phyloP scores from a whole-genome alignment of 768 basidiomycete species.

The Leccinum arenicola region DNA sequence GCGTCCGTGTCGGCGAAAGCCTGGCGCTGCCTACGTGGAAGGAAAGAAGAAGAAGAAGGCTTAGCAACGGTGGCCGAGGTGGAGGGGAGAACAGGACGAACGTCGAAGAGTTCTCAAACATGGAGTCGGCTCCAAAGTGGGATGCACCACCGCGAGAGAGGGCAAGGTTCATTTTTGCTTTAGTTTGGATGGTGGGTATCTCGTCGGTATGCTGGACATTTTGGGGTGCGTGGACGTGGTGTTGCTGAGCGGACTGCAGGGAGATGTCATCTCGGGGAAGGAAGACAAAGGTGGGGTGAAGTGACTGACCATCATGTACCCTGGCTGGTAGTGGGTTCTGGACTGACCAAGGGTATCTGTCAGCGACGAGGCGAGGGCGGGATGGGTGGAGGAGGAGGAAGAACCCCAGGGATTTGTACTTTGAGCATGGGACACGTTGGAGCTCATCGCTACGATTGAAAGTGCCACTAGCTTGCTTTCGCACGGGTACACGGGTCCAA shows the following conservation, averaged over 20 bases:
- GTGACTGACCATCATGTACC: conserved; percentile 69
- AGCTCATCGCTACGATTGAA: conserved; percentile 21
- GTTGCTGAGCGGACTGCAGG: conserved; percentile 60
- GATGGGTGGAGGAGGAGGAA: conserved; percentile 39
- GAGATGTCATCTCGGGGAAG: background rate
- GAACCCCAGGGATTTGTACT: conserved; percentile 53
- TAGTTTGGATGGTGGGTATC: conserved; percentile 71
- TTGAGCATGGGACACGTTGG: conserved; percentile 38
- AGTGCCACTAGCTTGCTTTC: conserved; percentile 1
- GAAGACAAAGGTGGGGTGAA: background rate
- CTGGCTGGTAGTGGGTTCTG: conserved; percentile 74
- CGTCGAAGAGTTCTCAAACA: conserved; percentile 66
- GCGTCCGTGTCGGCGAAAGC: conserved; percentile 74
- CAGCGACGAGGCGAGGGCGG: conserved; percentile 49
- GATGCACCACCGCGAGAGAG: conserved; percentile 60
- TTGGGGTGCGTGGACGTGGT: conserved; percentile 52
- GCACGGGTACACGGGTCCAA: background rate
- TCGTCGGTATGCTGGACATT: conserved; percentile 68
- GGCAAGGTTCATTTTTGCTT: conserved; percentile 75
- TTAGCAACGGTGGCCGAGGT: no score
- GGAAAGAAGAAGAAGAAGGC: no score
- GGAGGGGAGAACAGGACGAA: conserved; percentile 6
- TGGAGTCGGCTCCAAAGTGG: conserved; percentile 81
- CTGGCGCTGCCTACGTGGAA: conserved; percentile 49
- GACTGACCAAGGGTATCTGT: conserved; percentile 71